A percentile compares a stretch with the other conserved stretches of the same genome.
Conservation (phyloP, 192 early-diverging fungal species). For the Martensiomyces pterosporus region DNA sequence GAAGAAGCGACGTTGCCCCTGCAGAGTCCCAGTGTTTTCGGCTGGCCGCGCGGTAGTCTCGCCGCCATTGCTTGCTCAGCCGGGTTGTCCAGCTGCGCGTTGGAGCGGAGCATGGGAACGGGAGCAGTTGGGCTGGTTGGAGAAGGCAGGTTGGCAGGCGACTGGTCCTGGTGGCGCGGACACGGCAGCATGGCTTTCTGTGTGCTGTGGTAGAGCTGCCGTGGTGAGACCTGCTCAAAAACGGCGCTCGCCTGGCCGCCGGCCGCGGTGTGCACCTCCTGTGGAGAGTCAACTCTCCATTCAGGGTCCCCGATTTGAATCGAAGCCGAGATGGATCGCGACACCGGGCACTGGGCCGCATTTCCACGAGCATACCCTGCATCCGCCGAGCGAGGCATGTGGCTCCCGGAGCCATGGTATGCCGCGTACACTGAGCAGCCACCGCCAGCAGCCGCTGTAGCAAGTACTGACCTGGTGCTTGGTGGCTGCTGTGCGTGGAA, state of each 20-base stretch:
- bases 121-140: constrained; percentile 23
- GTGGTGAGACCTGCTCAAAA: not conserved
- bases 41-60: no score
- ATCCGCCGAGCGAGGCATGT: no score
- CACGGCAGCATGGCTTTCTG: not conserved
- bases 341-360: no score
- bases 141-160: constrained; percentile 23
- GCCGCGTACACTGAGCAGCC: not conserved
- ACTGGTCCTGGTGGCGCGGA: not conserved
- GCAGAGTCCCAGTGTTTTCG: constrained; percentile 22
- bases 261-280: constrained; percentile 9
- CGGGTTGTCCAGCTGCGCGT: constrained; percentile 1
- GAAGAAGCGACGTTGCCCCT: no score
- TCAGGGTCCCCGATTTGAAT: constrained; percentile 52
- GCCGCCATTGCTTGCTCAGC: no score
- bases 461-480: no score
- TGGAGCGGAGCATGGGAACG: constrained; percentile 1
- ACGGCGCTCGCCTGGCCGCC: not conserved
- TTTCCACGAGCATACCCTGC: no score
- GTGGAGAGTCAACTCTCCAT: constrained; percentile 47
- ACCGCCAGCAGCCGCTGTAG: not conserved
- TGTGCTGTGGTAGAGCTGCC: not conserved
- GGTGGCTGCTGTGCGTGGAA: no score
- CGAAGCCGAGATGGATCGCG: constrained; percentile 23
- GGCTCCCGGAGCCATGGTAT: no score